A percentile compares a stretch with the other conserved stretches of the same genome.
These are phyloP conservation scores for Pseudognaphalium luteoalbum DNA, from an alignment of 129 eudicot genomes.

Conservation along the genomic window DNA sequence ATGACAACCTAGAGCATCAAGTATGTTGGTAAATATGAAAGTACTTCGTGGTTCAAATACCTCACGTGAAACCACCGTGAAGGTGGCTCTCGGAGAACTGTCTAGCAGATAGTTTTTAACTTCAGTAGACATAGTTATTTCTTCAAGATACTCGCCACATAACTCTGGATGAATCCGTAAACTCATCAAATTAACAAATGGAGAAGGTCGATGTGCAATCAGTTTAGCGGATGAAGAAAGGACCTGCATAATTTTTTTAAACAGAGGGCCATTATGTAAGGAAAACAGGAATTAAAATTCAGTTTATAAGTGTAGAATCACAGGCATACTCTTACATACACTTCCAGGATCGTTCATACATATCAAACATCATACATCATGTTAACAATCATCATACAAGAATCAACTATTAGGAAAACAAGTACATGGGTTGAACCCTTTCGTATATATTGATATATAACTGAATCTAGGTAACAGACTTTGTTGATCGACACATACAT, in stretches of 20 bases:
- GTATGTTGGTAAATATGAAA: background rate
- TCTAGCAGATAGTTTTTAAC: constrained; percentile 18
- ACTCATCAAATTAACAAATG: constrained; percentile 9
- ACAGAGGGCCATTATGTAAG: background rate
- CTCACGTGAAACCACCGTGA: constrained; percentile 21
- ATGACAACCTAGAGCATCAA: background rate
- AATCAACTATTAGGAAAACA: too few relatives aligned
- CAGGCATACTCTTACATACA: too few relatives aligned
- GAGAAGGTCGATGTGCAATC: constrained; percentile 9
- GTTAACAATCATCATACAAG: too few relatives aligned
- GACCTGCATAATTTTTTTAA: background rate
- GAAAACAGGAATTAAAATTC: too few relatives aligned
- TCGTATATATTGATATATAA: too few relatives aligned
- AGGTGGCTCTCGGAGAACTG: constrained; percentile 19
- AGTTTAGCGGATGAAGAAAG: background rate
- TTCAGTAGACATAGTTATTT: background rate
- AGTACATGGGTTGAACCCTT: too few relatives aligned
- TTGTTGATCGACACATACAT: too few relatives aligned
- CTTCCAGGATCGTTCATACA: too few relatives aligned
- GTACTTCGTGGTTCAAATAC: background rate
- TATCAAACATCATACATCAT: too few relatives aligned
- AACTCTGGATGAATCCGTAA: constrained; percentile 11
- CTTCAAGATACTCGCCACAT: background rate
- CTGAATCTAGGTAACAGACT: too few relatives aligned
- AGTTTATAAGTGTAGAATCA: too few relatives aligned